Percentiles rank a stretch among this genome's conserved stretches.
phyloP scores from a whole-genome alignment of 2,329 filamentous ascomycete genomes.

The Xylariaceae sp. region DNA sequence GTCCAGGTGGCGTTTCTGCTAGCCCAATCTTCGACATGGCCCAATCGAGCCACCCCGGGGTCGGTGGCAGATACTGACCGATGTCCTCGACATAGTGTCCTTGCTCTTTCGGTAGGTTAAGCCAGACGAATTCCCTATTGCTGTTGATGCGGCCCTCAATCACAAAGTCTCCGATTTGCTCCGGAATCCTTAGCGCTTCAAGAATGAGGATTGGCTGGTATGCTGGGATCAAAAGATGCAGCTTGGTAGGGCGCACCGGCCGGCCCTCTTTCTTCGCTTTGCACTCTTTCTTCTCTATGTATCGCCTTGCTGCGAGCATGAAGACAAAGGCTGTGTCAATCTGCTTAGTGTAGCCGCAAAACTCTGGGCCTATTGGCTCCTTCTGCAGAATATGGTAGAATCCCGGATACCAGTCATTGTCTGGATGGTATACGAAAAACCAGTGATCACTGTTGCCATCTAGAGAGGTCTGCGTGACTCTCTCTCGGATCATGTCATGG shows the following conservation, averaged over 20 bases:
- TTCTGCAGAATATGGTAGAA: slow-evolving; percentile 47
- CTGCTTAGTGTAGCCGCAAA: slow-evolving; percentile 49
- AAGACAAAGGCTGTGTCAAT: slow-evolving; percentile 49
- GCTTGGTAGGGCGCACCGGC: slow-evolving; percentile 33
- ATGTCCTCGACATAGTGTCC: slow-evolving; percentile 41
- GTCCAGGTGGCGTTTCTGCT: slow-evolving; percentile 27
- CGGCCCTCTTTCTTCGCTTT: slow-evolving; percentile 33
- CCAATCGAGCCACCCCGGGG: slow-evolving; percentile 37
- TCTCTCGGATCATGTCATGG: slow-evolving; percentile 46
- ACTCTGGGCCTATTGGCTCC: slow-evolving; percentile 42
- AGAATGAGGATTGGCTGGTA: slow-evolving; percentile 47
- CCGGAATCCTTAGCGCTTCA: slow-evolving; percentile 44
- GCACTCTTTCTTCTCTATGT: slow-evolving; percentile 35
- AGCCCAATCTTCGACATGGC: slow-evolving; percentile 33
- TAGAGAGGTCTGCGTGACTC: slow-evolving; percentile 41
- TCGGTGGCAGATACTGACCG: slow-evolving; percentile 43
- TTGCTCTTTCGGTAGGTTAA: slow-evolving; percentile 46
- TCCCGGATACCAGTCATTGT: slow-evolving; percentile 49
- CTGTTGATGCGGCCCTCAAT: slow-evolving; percentile 49
- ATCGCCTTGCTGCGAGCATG: slow-evolving; percentile 42
- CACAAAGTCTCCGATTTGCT: slow-evolving; percentile 46
- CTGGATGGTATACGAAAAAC: slow-evolving; percentile 50
- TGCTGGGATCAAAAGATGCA: slow-evolving; percentile 48
- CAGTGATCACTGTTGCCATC: slow-evolving; percentile 41
- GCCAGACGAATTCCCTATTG: slow-evolving; percentile 46